A percentile compares a stretch with the other conserved stretches of the same genome.
phyloP scores from a whole-genome alignment of 1,284 basidiomycete genomes.

The Anthracocystis panici-leucophaei region DNA sequence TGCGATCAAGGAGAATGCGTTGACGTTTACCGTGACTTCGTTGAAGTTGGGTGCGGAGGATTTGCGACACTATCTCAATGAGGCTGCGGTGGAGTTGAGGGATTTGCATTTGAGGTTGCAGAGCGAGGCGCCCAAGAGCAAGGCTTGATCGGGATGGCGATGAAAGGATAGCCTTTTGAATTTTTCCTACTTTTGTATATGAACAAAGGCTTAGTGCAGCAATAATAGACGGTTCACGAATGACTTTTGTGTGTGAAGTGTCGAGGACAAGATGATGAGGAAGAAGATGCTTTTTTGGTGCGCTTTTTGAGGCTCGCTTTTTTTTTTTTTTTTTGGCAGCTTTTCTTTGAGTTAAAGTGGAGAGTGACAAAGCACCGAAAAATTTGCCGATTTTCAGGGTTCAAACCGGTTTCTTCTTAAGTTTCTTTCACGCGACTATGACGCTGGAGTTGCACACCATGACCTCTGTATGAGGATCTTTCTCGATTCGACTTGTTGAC shows the following conservation, averaged over 20 bases:
- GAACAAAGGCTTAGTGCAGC: no score
- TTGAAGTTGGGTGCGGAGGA: constrained; percentile 75
- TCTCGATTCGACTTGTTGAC: no score
- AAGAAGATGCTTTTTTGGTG: not conserved
- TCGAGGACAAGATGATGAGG: not conserved
- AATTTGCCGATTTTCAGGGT: constrained; percentile 27
- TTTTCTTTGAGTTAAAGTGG: not conserved
- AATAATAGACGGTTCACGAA: constrained; percentile 7
- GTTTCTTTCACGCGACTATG: not conserved
- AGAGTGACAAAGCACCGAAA: constrained; percentile 13
- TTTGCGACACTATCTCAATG: constrained; percentile 69
- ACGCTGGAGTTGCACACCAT: not conserved
- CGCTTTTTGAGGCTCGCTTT: not conserved
- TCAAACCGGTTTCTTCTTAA: constrained; percentile 8
- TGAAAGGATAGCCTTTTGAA: no score
- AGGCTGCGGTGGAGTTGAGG: constrained; percentile 68
- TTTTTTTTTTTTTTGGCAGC: not conserved
- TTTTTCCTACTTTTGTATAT: constrained; percentile 3
- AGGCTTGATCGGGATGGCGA: constrained; percentile 1
- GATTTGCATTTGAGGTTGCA: constrained; percentile 63
- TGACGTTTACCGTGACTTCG: constrained; percentile 93
- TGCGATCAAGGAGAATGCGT: constrained; percentile 85
- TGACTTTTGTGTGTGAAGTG: not conserved
- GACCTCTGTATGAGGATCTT: not conserved
- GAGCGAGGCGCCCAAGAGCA: constrained; percentile 39